Percentiles rank a stretch among this genome's conserved stretches.
phyloP scores from a whole-genome alignment of 2,329 filamentous ascomycete genomes.

The Colletotrichum kahawae region DNA sequence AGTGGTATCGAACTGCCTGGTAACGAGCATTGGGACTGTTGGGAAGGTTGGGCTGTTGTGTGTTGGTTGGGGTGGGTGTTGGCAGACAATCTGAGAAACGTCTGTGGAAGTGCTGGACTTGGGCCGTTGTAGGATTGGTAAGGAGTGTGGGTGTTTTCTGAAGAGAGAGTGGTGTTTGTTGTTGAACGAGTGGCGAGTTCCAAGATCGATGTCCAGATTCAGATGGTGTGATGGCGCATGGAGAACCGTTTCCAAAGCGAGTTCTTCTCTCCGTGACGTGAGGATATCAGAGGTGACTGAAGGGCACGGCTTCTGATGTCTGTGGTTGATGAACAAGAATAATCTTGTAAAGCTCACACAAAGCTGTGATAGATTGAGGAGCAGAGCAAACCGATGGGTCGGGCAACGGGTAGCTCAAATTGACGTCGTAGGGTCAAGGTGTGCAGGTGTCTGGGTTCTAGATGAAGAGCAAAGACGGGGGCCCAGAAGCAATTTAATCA shows the following conservation, averaged over 20 bases:
- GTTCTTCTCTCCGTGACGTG: background rate
- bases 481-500: constrained; percentile 10
- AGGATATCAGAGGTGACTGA: background rate
- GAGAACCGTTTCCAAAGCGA: background rate
- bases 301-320: background rate
- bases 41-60: constrained; percentile 14
- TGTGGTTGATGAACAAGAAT: background rate
- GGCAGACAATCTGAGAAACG: constrained; percentile 4
- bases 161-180: background rate
- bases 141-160: background rate
- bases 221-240: constrained; percentile 22
- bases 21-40: constrained; percentile 59
- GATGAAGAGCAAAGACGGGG: constrained; percentile 1
- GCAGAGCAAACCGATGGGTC: background rate
- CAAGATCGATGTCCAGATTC: constrained; percentile 17
- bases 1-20: constrained; percentile 56
- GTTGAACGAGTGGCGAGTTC: background rate
- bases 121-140: background rate
- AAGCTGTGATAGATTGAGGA: background rate
- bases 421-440: constrained; percentile 7
- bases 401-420: background rate
- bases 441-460: background rate
- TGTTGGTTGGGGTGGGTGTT: background rate
- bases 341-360: background rate
- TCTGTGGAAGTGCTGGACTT: background rate